Percentiles rank a stretch among this genome's conserved stretches.
Conservation (phyloP, 2,329 filamentous ascomycete species). For the Ophiostoma tasmaniense region DNA sequence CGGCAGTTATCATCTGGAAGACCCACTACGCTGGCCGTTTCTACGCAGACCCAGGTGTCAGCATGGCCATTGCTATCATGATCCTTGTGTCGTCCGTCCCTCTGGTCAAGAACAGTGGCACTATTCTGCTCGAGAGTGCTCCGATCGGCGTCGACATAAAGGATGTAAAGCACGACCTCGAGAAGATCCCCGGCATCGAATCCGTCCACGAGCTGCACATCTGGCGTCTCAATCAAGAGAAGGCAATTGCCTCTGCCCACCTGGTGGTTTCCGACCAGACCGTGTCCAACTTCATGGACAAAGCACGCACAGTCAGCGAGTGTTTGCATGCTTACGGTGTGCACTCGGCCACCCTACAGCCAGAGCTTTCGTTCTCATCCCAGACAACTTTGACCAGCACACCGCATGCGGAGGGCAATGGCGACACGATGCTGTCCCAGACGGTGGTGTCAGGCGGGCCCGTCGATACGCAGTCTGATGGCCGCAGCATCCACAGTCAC, state of each 20-base stretch:
- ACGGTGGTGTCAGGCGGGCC: neutral
- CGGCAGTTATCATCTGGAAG: conserved; percentile 62
- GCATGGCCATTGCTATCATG: conserved; percentile 63
- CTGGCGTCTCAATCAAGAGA: conserved; percentile 64
- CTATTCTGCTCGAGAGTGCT: conserved; percentile 59
- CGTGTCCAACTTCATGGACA: conserved; percentile 49
- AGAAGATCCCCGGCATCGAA: conserved; percentile 58
- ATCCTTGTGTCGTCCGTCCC: conserved; percentile 58
- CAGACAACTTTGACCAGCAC: conserved; percentile 1
- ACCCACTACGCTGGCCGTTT: conserved; percentile 47
- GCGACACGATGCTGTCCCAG: neutral
- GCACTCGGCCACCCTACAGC: conserved; percentile 63
- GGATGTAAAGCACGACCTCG: conserved; percentile 60
- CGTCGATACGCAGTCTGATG: neutral
- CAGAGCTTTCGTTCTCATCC: conserved; percentile 37
- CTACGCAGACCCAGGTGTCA: conserved; percentile 64
- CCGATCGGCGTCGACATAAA: conserved; percentile 50
- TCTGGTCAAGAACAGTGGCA: conserved; percentile 52
- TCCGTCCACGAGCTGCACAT: conserved; percentile 66
- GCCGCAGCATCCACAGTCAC: neutral
- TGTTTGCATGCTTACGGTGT: conserved; percentile 68
- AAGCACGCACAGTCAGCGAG: conserved; percentile 54
- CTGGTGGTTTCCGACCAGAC: conserved; percentile 52
- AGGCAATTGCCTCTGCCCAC: conserved; percentile 61
- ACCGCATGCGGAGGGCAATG: neutral